These are phyloP conservation scores for Prunus mongolica DNA, from an alignment of 306 rosid species.

Conservation along the genomic window DNA sequence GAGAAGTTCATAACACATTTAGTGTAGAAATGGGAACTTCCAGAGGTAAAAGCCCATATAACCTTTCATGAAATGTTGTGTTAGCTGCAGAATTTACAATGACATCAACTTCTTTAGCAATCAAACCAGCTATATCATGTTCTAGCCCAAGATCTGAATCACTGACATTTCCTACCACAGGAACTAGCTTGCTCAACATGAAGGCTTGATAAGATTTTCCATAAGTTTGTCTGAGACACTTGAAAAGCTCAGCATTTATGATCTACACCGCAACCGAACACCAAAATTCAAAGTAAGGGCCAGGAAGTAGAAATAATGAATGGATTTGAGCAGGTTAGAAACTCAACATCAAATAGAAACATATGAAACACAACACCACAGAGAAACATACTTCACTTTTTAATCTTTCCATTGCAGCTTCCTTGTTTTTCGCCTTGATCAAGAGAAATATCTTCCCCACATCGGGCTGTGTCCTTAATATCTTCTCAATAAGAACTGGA, in stretches of 20 bases:
- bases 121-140: slow-evolving; percentile 34
- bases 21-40: background rate
- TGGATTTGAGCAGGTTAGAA: background rate
- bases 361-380: background rate
- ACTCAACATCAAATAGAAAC: background rate
- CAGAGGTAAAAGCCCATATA: background rate
- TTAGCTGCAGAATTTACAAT: slow-evolving; percentile 93
- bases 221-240: slow-evolving; percentile 62
- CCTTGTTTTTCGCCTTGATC: slow-evolving; percentile 84
- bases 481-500: slow-evolving; percentile 91
- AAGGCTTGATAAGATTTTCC: slow-evolving; percentile 78
- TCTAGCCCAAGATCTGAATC: slow-evolving; percentile 75
- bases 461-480: slow-evolving; percentile 77
- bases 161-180: slow-evolving; percentile 76
- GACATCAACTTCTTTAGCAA: slow-evolving; percentile 74
- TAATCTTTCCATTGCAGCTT: slow-evolving; percentile 74
- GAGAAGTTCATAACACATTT: background rate
- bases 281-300: background rate
- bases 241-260: slow-evolving; percentile 82
- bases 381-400: slow-evolving; percentile 60
- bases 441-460: slow-evolving; percentile 82
- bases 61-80: slow-evolving; percentile 96
- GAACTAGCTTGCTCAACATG: slow-evolving; percentile 85
- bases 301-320: background rate
- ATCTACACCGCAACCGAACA: slow-evolving; percentile 40